A percentile compares a stretch with the other conserved stretches of the same genome.
These are phyloP conservation scores for Heterobasidion annosum DNA, from an alignment of 1,284 basidiomycete genomes.

Conservation along the genomic window DNA sequence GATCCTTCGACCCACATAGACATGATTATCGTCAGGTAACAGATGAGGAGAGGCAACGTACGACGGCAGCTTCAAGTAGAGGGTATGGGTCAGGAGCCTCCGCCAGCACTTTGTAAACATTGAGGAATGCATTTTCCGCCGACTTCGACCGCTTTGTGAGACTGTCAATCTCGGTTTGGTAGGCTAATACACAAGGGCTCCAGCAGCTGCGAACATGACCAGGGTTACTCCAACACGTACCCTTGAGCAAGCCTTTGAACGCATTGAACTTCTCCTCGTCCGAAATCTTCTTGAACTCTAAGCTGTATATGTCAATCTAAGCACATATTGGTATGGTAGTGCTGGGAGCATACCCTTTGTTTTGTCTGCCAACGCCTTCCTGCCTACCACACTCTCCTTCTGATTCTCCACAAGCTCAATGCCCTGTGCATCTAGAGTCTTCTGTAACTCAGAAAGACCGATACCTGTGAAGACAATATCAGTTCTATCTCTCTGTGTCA, in stretches of 20 bases:
- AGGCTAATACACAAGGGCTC: conserved; percentile 43
- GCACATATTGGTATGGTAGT: neutral
- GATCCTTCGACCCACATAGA: conserved; percentile 46
- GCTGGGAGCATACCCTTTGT: conserved; percentile 64
- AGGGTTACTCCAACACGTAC: conserved; percentile 27
- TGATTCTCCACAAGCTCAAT: conserved; percentile 96
- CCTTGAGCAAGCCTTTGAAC: conserved; percentile 84
- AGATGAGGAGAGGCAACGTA: conserved; percentile 26
- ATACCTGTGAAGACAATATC: conserved; percentile 48
- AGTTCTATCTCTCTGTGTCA: neutral
- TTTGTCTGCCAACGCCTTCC: conserved; percentile 87
- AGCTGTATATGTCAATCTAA: neutral
- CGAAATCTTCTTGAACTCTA: conserved; percentile 91
- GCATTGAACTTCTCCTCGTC: conserved; percentile 78
- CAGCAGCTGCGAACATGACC: neutral
- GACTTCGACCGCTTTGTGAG: conserved; percentile 87
- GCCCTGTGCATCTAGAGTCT: conserved; percentile 83
- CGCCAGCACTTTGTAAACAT: conserved; percentile 87
- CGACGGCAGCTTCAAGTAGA: conserved; percentile 86
- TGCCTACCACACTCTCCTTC: conserved; percentile 90
- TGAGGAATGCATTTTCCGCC: conserved; percentile 90
- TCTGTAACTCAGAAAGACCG: conserved; percentile 85
- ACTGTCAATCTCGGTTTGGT: conserved; percentile 94
- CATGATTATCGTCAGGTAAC: neutral
- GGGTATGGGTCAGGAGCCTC: conserved; percentile 97